phyloP scores from a whole-genome alignment of 306 rosid genomes.

The Benincasa hispida region DNA sequence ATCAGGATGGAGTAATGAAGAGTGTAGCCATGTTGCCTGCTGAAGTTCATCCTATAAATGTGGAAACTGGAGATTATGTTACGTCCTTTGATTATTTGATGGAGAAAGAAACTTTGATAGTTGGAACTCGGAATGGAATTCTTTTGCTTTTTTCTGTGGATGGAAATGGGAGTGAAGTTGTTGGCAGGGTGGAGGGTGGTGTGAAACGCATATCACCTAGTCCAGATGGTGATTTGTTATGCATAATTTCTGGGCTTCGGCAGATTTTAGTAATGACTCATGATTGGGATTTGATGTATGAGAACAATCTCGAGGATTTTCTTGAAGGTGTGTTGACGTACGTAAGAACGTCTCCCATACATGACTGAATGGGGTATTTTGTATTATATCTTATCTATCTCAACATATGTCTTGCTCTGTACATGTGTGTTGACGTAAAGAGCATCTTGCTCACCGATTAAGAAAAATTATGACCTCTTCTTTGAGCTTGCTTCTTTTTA shows the following conservation, averaged over 20 bases:
- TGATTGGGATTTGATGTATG: conserved; percentile 89
- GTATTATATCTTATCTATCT: neutral
- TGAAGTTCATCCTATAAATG: conserved; percentile 33
- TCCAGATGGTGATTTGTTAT: conserved; percentile 83
- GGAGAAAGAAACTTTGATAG: conserved; percentile 85
- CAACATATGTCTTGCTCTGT: neutral
- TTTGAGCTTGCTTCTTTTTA: neutral
- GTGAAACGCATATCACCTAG: conserved; percentile 67
- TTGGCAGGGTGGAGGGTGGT: conserved; percentile 78
- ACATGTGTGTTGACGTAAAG: neutral
- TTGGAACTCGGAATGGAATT: conserved; percentile 62
- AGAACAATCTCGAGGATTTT: conserved; percentile 40
- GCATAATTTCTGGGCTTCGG: conserved; percentile 41
- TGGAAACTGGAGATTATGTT: conserved; percentile 50
- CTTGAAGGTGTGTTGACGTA: conserved; percentile 39
- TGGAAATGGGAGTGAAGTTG: conserved; percentile 36
- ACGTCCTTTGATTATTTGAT: conserved; percentile 71
- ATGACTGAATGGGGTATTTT: neutral
- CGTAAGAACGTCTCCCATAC: conserved; percentile 45
- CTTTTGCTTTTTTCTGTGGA: conserved; percentile 56
- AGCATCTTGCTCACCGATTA: neutral
- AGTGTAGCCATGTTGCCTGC: conserved; percentile 23
- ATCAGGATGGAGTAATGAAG: conserved; percentile 49
- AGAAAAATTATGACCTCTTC: neutral
- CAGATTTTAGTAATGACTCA: conserved; percentile 73